Conservation (phyloP, 2,329 filamentous ascomycete species). For the Ceratocystis colombiana region DNA sequence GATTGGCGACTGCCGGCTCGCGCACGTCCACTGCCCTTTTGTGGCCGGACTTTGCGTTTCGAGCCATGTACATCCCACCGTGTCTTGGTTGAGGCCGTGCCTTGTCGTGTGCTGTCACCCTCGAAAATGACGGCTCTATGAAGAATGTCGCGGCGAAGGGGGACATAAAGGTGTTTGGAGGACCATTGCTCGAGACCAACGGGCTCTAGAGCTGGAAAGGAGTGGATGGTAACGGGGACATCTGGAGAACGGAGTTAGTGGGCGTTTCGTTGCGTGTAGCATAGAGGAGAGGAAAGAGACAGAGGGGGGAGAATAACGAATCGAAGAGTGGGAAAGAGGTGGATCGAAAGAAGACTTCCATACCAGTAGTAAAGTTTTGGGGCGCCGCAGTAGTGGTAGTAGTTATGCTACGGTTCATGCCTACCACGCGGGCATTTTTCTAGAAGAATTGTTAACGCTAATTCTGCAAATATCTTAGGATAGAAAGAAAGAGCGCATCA, state of each 20-base stretch:
- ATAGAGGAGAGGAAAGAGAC: neutral
- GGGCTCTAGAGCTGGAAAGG: slow-evolving; percentile 83
- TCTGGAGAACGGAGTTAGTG: slow-evolving; percentile 40
- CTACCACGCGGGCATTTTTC: neutral
- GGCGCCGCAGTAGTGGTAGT: slow-evolving; percentile 39
- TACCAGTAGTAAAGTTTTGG: slow-evolving; percentile 40
- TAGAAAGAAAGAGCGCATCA: neutral
- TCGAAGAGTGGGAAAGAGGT: too few relatives aligned
- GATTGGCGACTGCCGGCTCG: slow-evolving; percentile 73
- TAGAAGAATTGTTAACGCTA: neutral
- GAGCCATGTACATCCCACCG: slow-evolving; percentile 77
- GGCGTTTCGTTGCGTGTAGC: neutral
- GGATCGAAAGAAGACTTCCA: slow-evolving; percentile 20
- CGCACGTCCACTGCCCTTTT: slow-evolving; percentile 77
- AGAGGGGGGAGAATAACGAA: neutral
- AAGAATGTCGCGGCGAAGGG: slow-evolving; percentile 80
- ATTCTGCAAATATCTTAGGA: too few relatives aligned
- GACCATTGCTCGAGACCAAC: slow-evolving; percentile 67
- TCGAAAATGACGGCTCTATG: slow-evolving; percentile 89
- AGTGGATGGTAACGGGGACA: slow-evolving; percentile 76
- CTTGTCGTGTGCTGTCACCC: slow-evolving; percentile 76
- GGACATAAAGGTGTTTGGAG: slow-evolving; percentile 72
- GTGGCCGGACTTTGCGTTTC: slow-evolving; percentile 66
- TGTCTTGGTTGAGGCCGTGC: slow-evolving; percentile 74
- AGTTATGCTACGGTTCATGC: slow-evolving; percentile 42